A percentile compares a stretch with the other conserved stretches of the same genome.
phyloP scores from a whole-genome alignment of 2,329 filamentous ascomycete species.

The Cyphellophora attinorum region DNA sequence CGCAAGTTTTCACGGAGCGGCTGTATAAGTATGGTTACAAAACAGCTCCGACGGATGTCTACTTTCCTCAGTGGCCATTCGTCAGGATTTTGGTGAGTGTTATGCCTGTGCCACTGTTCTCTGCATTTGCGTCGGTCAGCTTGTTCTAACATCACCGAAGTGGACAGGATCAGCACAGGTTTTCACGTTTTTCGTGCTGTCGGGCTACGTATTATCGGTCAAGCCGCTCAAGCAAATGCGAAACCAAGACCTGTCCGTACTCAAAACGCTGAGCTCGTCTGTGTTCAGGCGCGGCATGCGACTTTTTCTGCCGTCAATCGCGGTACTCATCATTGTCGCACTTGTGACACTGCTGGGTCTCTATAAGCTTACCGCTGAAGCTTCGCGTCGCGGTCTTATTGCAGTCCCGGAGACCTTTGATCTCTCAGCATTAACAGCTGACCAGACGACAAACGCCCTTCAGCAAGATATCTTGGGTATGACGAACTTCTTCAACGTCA shows the following conservation, averaged over 20 bases:
- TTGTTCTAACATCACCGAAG: no score
- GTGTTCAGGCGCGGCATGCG: slow-evolving; percentile 34
- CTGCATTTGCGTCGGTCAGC: no score
- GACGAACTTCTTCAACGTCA: not conserved
- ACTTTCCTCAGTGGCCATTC: not conserved
- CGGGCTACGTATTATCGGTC: slow-evolving; percentile 38
- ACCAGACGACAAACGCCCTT: not conserved
- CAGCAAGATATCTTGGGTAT: not conserved
- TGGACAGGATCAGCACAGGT: slow-evolving; percentile 20
- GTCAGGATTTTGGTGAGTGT: not conserved
- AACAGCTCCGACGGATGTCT: not conserved
- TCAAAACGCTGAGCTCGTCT: slow-evolving; percentile 30
- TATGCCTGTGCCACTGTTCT: no score
- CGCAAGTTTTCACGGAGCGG: not conserved
- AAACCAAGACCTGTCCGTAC: slow-evolving; percentile 27
- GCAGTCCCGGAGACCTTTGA: not conserved
- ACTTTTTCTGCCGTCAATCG: slow-evolving; percentile 30
- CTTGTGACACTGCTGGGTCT: slow-evolving; percentile 19
- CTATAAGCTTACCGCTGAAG: not conserved
- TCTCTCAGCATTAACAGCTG: slow-evolving; percentile 20
- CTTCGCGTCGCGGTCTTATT: not conserved
- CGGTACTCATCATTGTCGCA: slow-evolving; percentile 28
- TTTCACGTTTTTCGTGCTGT: slow-evolving; percentile 39
- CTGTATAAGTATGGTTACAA: not conserved
- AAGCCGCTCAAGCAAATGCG: slow-evolving; percentile 31